These are phyloP conservation scores for Aureobasidium sp. DNA, from an alignment of 2,329 filamentous ascomycete genomes.

Conservation along the genomic window DNA sequence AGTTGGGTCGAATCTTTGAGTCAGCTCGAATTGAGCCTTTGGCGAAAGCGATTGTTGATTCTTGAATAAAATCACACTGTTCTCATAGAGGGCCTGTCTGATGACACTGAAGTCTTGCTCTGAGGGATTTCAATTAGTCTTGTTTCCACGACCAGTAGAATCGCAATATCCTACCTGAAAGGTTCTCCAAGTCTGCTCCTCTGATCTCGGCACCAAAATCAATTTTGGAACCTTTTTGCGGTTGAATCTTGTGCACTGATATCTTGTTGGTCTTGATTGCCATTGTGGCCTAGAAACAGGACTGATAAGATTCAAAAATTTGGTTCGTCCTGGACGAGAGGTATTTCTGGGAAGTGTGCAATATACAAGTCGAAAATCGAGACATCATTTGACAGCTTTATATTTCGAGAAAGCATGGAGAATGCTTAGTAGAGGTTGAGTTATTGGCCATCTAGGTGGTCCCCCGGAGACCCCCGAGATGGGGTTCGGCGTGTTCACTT, in stretches of 20 bases:
- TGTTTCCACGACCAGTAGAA: too few relatives aligned
- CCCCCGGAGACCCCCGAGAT: slow-evolving; percentile 1
- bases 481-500: neutral
- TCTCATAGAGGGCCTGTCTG: slow-evolving; percentile 57
- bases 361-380: neutral
- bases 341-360: neutral
- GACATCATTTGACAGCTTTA: neutral
- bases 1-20: slow-evolving; percentile 63
- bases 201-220: slow-evolving; percentile 26
- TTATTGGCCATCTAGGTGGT: neutral
- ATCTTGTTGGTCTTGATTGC: slow-evolving; percentile 22
- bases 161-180: slow-evolving; percentile 14
- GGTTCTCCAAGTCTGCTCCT: slow-evolving; percentile 26
- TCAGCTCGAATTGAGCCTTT: slow-evolving; percentile 66
- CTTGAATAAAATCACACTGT: slow-evolving; percentile 67
- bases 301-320: neutral
- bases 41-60: slow-evolving; percentile 57
- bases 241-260: slow-evolving; percentile 22
- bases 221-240: slow-evolving; percentile 21
- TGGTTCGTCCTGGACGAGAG: neutral
- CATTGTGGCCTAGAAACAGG: slow-evolving; percentile 11
- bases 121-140: too few relatives aligned
- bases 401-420: neutral
- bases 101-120: slow-evolving; percentile 60
- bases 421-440: neutral